A percentile compares a stretch with the other conserved stretches of the same genome.
phyloP scores from a whole-genome alignment of 208 protist genomes.

The Phytomonas francai region DNA sequence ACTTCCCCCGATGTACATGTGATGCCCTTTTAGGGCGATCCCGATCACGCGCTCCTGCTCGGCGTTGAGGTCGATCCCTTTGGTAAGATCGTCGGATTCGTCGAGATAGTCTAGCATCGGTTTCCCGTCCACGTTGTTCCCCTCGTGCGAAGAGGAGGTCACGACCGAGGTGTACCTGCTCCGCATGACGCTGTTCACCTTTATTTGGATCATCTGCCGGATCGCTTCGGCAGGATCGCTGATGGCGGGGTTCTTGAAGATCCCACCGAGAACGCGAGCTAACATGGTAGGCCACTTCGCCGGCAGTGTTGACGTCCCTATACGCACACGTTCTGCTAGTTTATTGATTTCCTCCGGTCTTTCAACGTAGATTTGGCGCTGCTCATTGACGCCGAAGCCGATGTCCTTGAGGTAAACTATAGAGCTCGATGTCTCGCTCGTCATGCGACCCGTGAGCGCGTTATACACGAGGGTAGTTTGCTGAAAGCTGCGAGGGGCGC shows the following conservation, averaged over 20 bases:
- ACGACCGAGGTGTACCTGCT: constrained; percentile 72
- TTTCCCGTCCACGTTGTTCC: constrained; percentile 13
- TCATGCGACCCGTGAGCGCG: constrained; percentile 78
- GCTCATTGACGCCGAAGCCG: constrained; percentile 69
- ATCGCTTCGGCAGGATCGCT: constrained; percentile 62
- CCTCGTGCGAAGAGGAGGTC: constrained; percentile 23
- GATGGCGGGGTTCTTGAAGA: constrained; percentile 56
- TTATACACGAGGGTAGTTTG: constrained; percentile 72
- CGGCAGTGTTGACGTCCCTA: constrained; percentile 42
- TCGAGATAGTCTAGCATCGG: constrained; percentile 10
- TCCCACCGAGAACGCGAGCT: constrained; percentile 37
- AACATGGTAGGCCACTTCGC: constrained; percentile 68
- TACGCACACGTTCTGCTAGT: constrained; percentile 53
- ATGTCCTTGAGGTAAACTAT: constrained; percentile 51
- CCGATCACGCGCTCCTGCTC: constrained; percentile 84
- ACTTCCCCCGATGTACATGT: constrained; percentile 85
- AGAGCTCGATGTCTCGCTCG: constrained; percentile 51
- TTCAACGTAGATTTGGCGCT: constrained; percentile 62
- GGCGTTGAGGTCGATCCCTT: constrained; percentile 62
- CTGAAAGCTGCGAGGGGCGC: constrained; percentile 5
- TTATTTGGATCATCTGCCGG: constrained; percentile 74
- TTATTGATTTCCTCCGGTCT: constrained; percentile 45
- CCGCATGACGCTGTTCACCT: constrained; percentile 66
- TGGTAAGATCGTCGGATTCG: constrained; percentile 19
- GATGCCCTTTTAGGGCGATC: constrained; percentile 69